Conservation (phyloP, 768 basidiomycete genomes). For the Pisolithus microcarpus region DNA sequence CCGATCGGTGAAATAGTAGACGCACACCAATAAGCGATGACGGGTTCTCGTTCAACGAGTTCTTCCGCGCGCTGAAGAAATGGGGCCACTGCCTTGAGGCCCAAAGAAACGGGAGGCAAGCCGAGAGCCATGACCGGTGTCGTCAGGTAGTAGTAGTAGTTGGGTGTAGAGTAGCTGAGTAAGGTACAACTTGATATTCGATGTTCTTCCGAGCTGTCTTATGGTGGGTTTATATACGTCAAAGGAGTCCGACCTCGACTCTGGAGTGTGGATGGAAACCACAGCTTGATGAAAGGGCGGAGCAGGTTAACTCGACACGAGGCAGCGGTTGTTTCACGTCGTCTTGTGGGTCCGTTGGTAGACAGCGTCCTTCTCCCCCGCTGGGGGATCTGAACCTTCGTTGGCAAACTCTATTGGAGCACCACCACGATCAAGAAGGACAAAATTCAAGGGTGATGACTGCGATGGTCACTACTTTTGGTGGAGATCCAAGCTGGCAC, state of each 20-base stretch:
- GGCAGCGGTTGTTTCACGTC: too few species aligned
- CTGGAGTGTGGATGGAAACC: background rate
- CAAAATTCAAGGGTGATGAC: background rate
- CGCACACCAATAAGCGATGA: slow-evolving; percentile 93
- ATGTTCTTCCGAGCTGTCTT: too few species aligned
- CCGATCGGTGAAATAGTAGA: slow-evolving; percentile 7
- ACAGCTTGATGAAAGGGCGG: background rate
- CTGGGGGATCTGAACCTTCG: background rate
- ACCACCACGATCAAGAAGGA: too few species aligned
- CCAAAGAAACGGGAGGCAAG: slow-evolving; percentile 51
- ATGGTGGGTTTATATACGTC: background rate
- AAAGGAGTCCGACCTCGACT: slow-evolving; percentile 5
- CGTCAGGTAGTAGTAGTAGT: too few species aligned
- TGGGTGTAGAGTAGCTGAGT: background rate
- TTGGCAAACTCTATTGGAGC: background rate
- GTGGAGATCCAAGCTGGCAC: background rate
- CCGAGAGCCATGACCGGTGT: slow-evolving; percentile 33
- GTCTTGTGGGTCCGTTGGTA: too few species aligned
- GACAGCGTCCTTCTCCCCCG: too few species aligned
- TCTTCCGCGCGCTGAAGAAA: slow-evolving; percentile 90
- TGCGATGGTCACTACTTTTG: background rate
- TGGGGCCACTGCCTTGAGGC: slow-evolving; percentile 64
- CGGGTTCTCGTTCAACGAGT: slow-evolving; percentile 70
- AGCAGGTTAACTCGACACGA: too few species aligned
- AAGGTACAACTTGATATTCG: background rate